Evolutionary conservation across 306 rosid species (phyloP).

Genomic region (Cucurbita pepo): DNA sequence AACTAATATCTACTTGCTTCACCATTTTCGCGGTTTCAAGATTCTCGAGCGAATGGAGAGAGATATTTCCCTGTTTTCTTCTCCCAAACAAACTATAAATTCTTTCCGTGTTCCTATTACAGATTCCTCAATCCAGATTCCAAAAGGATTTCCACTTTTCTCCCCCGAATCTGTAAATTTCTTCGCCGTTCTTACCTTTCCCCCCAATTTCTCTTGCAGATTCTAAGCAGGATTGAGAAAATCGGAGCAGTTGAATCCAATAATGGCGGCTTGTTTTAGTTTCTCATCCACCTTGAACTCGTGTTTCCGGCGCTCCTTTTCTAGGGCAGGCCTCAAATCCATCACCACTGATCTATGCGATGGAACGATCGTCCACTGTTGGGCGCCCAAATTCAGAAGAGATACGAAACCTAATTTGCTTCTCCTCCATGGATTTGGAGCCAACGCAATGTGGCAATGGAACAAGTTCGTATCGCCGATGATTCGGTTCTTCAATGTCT

Average conservation of each 20-base stretch:
- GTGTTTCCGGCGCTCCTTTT: constrained; percentile 34
- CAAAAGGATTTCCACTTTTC: not conserved
- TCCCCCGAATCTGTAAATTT: not conserved
- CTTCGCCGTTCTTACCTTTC: not conserved
- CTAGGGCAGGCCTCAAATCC: constrained; percentile 44
- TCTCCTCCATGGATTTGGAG: constrained; percentile 67
- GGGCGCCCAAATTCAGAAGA: constrained; percentile 39
- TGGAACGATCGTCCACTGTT: constrained; percentile 57
- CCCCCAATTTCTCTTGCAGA: not conserved
- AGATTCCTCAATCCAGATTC: not conserved
- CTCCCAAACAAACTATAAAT: not conserved
- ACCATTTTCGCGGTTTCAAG: not conserved
- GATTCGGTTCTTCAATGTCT: constrained; percentile 30
- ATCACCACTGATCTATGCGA: constrained; percentile 30
- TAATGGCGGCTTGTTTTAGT: constrained; percentile 25
- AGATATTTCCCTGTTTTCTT: not conserved
- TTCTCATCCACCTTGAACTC: constrained; percentile 47
- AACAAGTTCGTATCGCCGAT: constrained; percentile 36
- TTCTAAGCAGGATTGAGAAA: not conserved
- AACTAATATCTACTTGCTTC: not conserved
- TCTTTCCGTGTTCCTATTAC: not conserved
- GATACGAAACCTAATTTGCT: constrained; percentile 30
- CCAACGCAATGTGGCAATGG: constrained; percentile 78
- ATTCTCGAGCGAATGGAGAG: not conserved
- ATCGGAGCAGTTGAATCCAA: not conserved